Evolutionary conservation across 1,139 yeast genomes (phyloP).

Genomic region (Nakaseomyces uthaithaninus): DNA sequence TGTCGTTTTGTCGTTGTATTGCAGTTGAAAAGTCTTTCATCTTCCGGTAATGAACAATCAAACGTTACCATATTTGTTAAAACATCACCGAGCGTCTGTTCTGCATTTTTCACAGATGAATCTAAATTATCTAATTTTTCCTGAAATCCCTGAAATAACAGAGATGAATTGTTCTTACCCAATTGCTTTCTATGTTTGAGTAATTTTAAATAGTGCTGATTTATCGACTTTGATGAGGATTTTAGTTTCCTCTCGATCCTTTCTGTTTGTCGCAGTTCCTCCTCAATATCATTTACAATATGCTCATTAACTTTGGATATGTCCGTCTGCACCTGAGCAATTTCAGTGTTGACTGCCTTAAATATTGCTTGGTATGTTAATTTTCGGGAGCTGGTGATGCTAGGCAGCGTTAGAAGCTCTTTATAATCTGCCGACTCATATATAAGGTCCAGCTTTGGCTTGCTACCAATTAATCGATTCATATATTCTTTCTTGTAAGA

Average conservation of each 20-base stretch:
- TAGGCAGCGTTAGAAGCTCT: constrained; percentile 2
- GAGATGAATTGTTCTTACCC: neutral
- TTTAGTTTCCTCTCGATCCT: constrained; percentile 21
- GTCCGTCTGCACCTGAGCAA: constrained; percentile 21
- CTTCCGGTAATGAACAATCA: neutral
- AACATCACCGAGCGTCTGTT: neutral
- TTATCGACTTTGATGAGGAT: constrained; percentile 19
- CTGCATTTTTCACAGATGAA: neutral
- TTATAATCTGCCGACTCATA: constrained; percentile 3
- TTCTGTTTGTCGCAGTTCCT: constrained; percentile 23
- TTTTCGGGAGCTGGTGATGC: constrained; percentile 7
- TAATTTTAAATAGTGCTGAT: constrained; percentile 18
- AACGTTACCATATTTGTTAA: constrained; percentile 1
- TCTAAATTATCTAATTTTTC: neutral
- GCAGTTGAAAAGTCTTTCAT: neutral
- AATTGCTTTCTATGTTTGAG: constrained; percentile 11
- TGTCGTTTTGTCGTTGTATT: constrained; percentile 1
- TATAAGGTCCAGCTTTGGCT: neutral
- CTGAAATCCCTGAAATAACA: neutral
- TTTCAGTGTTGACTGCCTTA: constrained; percentile 19
- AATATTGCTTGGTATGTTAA: constrained; percentile 20
- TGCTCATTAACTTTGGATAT: constrained; percentile 16
- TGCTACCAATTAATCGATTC: constrained; percentile 2
- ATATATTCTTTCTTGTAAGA: neutral
- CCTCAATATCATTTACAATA: constrained; percentile 20